Base-by-base conservation (phyloP, 208 protist species). In the Novymonas esmeraldas region DNA sequence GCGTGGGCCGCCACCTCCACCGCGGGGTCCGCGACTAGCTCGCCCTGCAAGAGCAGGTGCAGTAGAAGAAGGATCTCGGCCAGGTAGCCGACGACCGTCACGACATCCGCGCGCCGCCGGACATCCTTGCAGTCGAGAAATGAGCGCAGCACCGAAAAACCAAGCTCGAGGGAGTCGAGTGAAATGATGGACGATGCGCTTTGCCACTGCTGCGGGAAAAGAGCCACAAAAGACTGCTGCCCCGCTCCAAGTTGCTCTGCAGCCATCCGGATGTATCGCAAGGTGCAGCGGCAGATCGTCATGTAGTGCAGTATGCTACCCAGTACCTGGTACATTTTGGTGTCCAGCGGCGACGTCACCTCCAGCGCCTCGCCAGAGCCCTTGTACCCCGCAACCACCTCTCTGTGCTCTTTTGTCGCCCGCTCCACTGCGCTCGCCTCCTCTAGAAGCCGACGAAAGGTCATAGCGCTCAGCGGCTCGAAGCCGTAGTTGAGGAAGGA, bases 401-500 rank as follows among this genome's bases (percentile, higher is more conserved):
- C 87, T 7, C 63, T 81, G 48, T 90, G 81, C 65, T 93, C 87
- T 38, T 74, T 82, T 6, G 87, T 81, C 28, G 82, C 74, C 5
- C 78, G 77, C 39, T 91, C 78, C 51, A 94, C 76, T 41, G 65
- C 59, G 20, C 24, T 13, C 24, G 85, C 79, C 11, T 57, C 76
- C 10, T 71, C 63, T 26, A 78, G 70, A 36, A 94, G 28, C 20
- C 62, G 42, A 42, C 44, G 9, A 78, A 84, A 91, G 14, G 61
- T 63, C 87, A 95, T 95, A 16, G 59, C 77, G 52, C 65, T 90
- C 10, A 95, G 76, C 20, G 85, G 85, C 48, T 95, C 90, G 77
- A 95, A 94, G 13, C 90, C 90, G 60, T 87, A 85, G 41, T 79
- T 79, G 45, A 95, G 64, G 78, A 95, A 93, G 0, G 85, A 84